Evolutionary conservation across 192 early-diverging fungal genomes (phyloP), one percentile per base, ranked within the genome.

Genomic region (Rhizoclosmatium globosum): DNA sequence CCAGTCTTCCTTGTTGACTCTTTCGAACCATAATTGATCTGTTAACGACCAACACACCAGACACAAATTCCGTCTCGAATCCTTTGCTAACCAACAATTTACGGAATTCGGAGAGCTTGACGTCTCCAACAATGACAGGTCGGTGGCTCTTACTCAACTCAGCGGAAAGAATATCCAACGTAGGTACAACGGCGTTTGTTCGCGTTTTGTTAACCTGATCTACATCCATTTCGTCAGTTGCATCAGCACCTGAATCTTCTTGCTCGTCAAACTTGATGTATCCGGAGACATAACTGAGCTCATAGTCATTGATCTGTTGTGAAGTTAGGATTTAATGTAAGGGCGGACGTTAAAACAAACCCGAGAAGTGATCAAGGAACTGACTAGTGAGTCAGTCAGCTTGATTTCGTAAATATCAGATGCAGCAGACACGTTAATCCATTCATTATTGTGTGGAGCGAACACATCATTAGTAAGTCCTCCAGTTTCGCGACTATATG

Each of bases 371-470:
- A 82, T 88, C 17, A 96, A 77, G 0, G 94, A 93, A 62, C 87
- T 92, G 56, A 97, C 91, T 4, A 99, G 88, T 56, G 94, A 92
- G 85, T 99, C 96, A 2, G 97, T 95, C 45, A 99, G 83, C 77
- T 92, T 91, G 61, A 85, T 72, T 81, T 92, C 90, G 82, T 95
- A 95, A 47, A 95, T 91, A 71, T 97, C 96, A 70, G 92, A 91
- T 2, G 95, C 94, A 4, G 95, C 91, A 1, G 95, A 95, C 7
- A 98, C 94, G 81, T 96, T 96, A 59, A 98, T 87, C 13, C 91
- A 90, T 83, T 98, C 95, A 68, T 93, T 92, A 38, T 95, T 81
- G 6, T 85, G 81, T 1, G 97, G 96, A 42, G 93, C 90, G 68
- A 92, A 96, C 11, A 98, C 87, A 47, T 97, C 95, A 58, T 92